Conservation (phyloP, 176 grass and related monocot genomes). For the Saccharum spontaneum region DNA sequence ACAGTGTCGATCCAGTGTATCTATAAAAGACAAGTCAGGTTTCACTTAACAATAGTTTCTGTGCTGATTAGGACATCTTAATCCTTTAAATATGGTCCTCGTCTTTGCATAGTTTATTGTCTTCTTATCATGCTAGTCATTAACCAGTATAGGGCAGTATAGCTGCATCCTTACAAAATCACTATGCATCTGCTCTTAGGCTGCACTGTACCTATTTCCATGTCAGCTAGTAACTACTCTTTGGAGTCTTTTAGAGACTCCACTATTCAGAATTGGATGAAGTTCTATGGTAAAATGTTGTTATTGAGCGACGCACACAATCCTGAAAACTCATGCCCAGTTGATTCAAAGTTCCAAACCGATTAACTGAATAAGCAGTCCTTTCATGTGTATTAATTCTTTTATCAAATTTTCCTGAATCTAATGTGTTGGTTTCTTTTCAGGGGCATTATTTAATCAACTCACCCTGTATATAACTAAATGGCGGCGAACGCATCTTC, state of each 20-base stretch:
- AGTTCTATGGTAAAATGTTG: constrained; percentile 13
- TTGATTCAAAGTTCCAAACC: constrained; percentile 9
- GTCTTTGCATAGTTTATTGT: background rate
- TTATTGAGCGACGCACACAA: background rate
- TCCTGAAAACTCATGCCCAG: constrained; percentile 2
- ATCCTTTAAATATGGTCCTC: background rate
- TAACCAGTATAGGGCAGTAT: background rate
- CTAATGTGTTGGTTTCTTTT: constrained; percentile 32
- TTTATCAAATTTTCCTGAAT: constrained; percentile 22
- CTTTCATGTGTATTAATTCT: background rate
- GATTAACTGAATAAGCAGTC: background rate
- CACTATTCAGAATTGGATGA: constrained; percentile 18
- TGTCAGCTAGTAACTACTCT: constrained; percentile 9
- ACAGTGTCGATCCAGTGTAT: constrained; percentile 22
- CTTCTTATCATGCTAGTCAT: background rate
- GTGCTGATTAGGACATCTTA: constrained; percentile 7
- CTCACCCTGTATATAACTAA: constrained; percentile 93
- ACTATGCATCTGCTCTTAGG: background rate
- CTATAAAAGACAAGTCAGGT: constrained; percentile 23
- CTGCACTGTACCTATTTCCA: background rate
- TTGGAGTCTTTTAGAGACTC: background rate
- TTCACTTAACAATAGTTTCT: constrained; percentile 28
- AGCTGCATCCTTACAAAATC: background rate
- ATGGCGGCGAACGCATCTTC: constrained; percentile 84
- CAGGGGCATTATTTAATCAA: constrained; percentile 98